Evolutionary conservation across 2,329 filamentous ascomycete genomes (phyloP), one percentile per base, ranked within the genome.

Genomic region (Colletotrichum tamarilloi): DNA sequence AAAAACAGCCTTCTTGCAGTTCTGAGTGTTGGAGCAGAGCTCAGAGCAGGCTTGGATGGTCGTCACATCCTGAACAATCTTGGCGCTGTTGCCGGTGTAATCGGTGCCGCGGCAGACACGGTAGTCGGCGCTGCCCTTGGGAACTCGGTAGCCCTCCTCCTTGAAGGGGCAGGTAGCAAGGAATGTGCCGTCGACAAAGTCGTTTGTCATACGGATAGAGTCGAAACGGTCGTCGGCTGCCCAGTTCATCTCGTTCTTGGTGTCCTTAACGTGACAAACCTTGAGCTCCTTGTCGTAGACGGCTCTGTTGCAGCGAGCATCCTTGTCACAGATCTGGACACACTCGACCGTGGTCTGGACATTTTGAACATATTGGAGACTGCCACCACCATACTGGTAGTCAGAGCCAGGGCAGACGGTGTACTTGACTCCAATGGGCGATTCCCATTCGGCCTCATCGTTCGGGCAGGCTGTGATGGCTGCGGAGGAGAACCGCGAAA

Each of bases 1-100:
- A 7, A 75, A 77, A 1, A 78, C 77, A 5, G 72, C 32, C 72
- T 75, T 75, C 24, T 55, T 57, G 63, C 74, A 75, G 55, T 30
- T 55, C 60, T 62, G 62, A 4, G 63, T 75, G 38, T 64, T 68
- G 52, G 74, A 70, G 67, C 74, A 75, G 30, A 67, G 67, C 35
- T 75, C 72, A 3, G 74, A 67, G 32, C 74, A 75, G 52, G 71
- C 67, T 38, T 74, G 74, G 12, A 71, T 53, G 49, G 65, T 74
- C 46, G 71, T 67, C 30, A 71, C 72, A 30, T 55, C 66, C 19
- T 64, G 52, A 53, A 75, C 62, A 32, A 57, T 62, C 26, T 72
- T 64, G 38, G 62, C 72, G 26, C 38, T 72, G 59, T 56, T 49
- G 11, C 74, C 72, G 5, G 60, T 66, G 72, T 72, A 75, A 63